Evolutionary conservation across 2,329 filamentous ascomycete species (phyloP).

Genomic region (Colletotrichum tamarilloi): DNA sequence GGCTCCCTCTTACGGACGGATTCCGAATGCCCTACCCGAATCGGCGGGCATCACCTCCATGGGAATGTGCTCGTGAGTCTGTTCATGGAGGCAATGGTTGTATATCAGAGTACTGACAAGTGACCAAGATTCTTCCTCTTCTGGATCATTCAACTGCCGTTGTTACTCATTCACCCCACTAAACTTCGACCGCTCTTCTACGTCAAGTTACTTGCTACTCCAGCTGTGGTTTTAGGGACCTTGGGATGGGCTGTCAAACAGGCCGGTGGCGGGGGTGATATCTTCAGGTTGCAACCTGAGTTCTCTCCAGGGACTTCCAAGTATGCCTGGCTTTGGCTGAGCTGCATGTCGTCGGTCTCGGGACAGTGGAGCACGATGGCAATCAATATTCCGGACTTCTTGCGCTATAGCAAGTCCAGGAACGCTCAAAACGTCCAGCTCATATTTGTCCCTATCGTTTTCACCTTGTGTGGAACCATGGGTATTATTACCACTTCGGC

Average conservation of each 20-base stretch:
- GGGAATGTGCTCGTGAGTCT: constrained; percentile 35
- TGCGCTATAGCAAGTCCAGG: constrained; percentile 43
- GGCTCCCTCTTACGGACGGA: constrained; percentile 65
- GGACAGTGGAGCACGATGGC: constrained; percentile 45
- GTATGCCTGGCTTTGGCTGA: constrained; percentile 32
- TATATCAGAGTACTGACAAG: neutral
- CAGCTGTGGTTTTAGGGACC: constrained; percentile 33
- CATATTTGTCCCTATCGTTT: constrained; percentile 58
- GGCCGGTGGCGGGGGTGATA: constrained; percentile 37
- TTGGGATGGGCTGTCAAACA: constrained; percentile 37
- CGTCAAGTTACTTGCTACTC: constrained; percentile 52
- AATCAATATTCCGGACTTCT: constrained; percentile 60
- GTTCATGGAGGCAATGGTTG: too few species aligned
- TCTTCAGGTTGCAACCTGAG: constrained; percentile 32
- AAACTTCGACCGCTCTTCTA: constrained; percentile 65
- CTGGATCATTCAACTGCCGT: constrained; percentile 63
- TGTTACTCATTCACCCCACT: constrained; percentile 66
- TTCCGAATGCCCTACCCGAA: constrained; percentile 63
- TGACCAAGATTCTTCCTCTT: constrained; percentile 65
- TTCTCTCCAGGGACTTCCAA: constrained; percentile 22
- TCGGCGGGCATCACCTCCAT: constrained; percentile 60
- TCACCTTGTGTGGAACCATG: constrained; percentile 55
- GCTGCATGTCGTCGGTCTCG: constrained; percentile 34
- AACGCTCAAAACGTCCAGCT: constrained; percentile 39
- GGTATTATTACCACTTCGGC: constrained; percentile 67